These are phyloP conservation scores for Pichia scutulata DNA, from an alignment of 805 yeast species.

Conservation along the genomic window DNA sequence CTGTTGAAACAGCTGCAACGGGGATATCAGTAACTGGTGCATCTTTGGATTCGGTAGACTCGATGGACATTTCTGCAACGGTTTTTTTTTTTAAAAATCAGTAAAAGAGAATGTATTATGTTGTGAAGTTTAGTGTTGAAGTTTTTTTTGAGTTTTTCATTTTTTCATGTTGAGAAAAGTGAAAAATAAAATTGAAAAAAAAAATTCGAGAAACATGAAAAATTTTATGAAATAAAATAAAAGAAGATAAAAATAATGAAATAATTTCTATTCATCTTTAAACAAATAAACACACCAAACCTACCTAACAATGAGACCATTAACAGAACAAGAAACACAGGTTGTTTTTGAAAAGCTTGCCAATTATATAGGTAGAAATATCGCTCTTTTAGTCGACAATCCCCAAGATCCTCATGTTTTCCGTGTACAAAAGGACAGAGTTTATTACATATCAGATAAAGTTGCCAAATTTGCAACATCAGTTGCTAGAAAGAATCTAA, in stretches of 20 bases:
- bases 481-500: conserved; percentile 78
- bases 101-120: not conserved
- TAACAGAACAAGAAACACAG: conserved; percentile 95
- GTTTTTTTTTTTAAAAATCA: not conserved
- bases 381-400: conserved; percentile 78
- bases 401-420: conserved; percentile 87
- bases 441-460: conserved; percentile 80
- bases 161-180: not conserved
- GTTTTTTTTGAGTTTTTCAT: not conserved
- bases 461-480: conserved; percentile 85
- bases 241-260: not conserved
- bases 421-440: conserved; percentile 93
- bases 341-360: conserved; percentile 94
- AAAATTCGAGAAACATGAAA: not conserved
- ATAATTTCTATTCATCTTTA: not conserved
- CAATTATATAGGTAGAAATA: conserved; percentile 93
- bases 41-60: not conserved
- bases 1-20: not conserved
- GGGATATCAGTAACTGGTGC: not conserved
- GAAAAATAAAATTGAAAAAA: not conserved
- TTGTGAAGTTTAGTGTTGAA: not conserved
- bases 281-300: not conserved
- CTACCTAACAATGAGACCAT: conserved; percentile 69
- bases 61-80: not conserved
- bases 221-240: not conserved